Conservation (phyloP, 179 eudicot genomes). For the Heliamphora pulchella region DNA sequence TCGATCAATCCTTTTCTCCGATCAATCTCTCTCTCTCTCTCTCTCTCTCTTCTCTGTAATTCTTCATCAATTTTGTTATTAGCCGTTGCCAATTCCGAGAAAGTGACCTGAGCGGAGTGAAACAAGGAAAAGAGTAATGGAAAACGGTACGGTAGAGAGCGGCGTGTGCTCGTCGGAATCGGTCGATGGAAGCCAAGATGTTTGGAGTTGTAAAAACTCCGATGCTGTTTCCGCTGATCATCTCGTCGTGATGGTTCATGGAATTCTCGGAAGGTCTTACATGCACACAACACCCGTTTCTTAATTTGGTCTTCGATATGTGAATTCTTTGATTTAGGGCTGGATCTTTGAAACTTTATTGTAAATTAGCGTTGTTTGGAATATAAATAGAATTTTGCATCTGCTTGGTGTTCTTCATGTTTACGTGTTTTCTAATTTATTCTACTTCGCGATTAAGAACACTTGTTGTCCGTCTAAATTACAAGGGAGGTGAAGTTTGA, state of each 20-base stretch:
- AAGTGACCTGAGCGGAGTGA: not conserved
- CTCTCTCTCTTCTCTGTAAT: not conserved
- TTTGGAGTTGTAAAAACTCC: constrained; percentile 49
- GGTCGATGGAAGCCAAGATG: constrained; percentile 56
- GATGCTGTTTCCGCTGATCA: constrained; percentile 66
- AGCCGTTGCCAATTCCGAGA: not conserved
- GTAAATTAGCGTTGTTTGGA: too few species aligned
- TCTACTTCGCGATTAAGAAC: too few species aligned
- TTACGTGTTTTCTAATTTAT: too few species aligned
- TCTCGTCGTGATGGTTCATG: constrained; percentile 93
- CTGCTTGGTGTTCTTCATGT: too few species aligned
- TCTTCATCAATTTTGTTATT: not conserved
- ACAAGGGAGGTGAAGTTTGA: too few species aligned
- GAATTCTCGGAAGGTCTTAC: constrained; percentile 80
- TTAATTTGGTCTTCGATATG: too few species aligned
- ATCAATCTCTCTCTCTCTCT: not conserved
- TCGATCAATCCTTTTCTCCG: not conserved
- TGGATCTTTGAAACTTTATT: too few species aligned
- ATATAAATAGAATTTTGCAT: too few species aligned
- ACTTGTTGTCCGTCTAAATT: too few species aligned
- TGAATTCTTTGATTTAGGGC: not conserved
- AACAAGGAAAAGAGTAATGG: constrained; percentile 26
- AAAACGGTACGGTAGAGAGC: constrained; percentile 25
- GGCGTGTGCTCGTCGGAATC: constrained; percentile 61
- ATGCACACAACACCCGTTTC: too few species aligned